phyloP scores from a whole-genome alignment of 2,329 filamentous ascomycete species.

The Drechslerella dactyloides region DNA sequence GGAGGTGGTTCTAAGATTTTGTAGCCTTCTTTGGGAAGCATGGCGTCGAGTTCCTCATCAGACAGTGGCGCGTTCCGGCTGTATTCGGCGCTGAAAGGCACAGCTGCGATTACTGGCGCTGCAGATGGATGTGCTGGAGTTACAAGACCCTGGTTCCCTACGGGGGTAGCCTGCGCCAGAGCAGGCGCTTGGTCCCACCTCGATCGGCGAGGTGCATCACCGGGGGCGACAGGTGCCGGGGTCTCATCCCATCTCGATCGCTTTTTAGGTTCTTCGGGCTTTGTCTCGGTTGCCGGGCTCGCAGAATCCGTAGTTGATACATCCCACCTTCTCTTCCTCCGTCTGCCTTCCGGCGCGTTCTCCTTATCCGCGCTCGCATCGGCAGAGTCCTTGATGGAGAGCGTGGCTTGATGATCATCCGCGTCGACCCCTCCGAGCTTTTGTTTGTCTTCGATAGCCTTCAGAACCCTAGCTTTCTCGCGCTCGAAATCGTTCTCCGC shows the following conservation, averaged over 20 bases:
- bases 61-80: slow-evolving; percentile 82
- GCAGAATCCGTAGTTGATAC: slow-evolving; percentile 67
- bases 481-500: slow-evolving; percentile 85
- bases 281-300: slow-evolving; percentile 55
- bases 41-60: slow-evolving; percentile 90
- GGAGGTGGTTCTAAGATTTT: slow-evolving; percentile 88
- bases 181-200: slow-evolving; percentile 90
- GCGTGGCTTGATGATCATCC: slow-evolving; percentile 72
- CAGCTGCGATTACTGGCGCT: slow-evolving; percentile 62
- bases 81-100: slow-evolving; percentile 81
- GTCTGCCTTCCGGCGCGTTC: slow-evolving; percentile 68
- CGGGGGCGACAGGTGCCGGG: slow-evolving; percentile 66
- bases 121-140: slow-evolving; percentile 77
- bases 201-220: slow-evolving; percentile 73
- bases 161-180: slow-evolving; percentile 70
- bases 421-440: slow-evolving; percentile 68
- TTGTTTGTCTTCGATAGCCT: slow-evolving; percentile 76
- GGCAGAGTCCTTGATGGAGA: slow-evolving; percentile 62
- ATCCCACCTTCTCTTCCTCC: slow-evolving; percentile 88
- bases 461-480: slow-evolving; percentile 86
- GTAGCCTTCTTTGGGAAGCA: slow-evolving; percentile 91
- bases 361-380: slow-evolving; percentile 71
- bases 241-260: slow-evolving; percentile 88
- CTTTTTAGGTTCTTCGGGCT: slow-evolving; percentile 68
- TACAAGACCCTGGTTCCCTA: slow-evolving; percentile 74